Evolutionary conservation across 2,329 filamentous ascomycete species (phyloP).

Genomic region (Exophiala oligosperma): DNA sequence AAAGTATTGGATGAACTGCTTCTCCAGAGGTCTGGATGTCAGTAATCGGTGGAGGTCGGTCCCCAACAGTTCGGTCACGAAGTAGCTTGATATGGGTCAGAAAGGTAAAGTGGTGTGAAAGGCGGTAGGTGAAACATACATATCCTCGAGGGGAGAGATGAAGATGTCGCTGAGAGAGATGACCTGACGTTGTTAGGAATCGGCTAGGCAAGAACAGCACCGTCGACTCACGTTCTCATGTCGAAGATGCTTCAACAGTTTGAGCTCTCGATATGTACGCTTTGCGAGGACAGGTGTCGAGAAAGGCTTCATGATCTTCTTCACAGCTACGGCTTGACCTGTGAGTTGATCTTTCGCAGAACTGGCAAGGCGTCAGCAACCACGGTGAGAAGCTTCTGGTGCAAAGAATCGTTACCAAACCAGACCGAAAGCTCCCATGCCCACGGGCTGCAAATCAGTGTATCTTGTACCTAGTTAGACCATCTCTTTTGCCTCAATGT

Average conservation of each 20-base stretch:
- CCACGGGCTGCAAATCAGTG: constrained; percentile 95
- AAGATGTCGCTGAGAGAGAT: constrained; percentile 99
- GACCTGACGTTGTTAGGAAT: constrained; percentile 57
- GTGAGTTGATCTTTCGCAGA: constrained; percentile 98
- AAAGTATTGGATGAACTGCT: constrained; percentile 99
- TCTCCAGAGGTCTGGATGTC: constrained; percentile 93
- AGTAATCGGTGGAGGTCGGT: constrained; percentile 95
- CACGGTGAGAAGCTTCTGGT: neutral
- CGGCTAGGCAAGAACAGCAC: constrained; percentile 14
- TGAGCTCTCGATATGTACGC: constrained; percentile 95
- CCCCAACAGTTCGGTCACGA: constrained; percentile 94
- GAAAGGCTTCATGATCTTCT: constrained; percentile 99
- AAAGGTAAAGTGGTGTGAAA: constrained; percentile 3
- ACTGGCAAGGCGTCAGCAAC: constrained; percentile 50
- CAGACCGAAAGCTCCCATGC: constrained; percentile 97
- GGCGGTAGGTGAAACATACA: constrained; percentile 60
- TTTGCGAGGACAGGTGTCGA: constrained; percentile 98
- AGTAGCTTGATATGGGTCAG: constrained; percentile 65
- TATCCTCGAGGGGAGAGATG: constrained; percentile 97
- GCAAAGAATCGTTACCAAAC: constrained; percentile 69
- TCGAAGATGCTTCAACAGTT: constrained; percentile 91
- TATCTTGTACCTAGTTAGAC: constrained; percentile 62
- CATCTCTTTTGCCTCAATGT: constrained; percentile 11
- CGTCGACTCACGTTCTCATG: constrained; percentile 80
- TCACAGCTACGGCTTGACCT: constrained; percentile 92